Evolutionary conservation across 768 basidiomycete species (phyloP).

Genomic region (Termitomyces sp.): DNA sequence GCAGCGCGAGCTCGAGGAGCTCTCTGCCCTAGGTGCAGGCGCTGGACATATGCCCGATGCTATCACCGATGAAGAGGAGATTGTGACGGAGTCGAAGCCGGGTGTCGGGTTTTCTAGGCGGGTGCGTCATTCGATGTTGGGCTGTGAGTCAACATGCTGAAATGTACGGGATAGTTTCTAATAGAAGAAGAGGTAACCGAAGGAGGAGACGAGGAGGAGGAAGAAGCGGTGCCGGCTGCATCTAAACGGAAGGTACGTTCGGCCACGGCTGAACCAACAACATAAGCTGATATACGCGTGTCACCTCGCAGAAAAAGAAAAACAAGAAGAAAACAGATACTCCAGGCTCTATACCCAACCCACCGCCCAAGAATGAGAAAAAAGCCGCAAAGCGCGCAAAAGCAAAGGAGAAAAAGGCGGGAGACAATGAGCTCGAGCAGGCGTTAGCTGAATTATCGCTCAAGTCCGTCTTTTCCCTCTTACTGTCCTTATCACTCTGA

Average conservation of each 20-base stretch:
- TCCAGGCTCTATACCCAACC: conserved; percentile 10
- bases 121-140: background rate
- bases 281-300: no score
- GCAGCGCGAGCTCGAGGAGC: conserved; percentile 62
- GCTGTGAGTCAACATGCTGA: background rate
- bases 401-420: conserved; percentile 59
- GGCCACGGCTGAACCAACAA: background rate
- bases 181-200: conserved; percentile 22
- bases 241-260: conserved; percentile 31
- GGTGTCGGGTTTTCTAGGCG: conserved; percentile 25
- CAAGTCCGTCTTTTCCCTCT: conserved; percentile 41
- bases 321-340: conserved; percentile 26
- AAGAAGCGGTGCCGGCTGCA: conserved; percentile 23
- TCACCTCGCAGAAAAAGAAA: conserved; percentile 23
- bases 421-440: conserved; percentile 74
- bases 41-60: conserved; percentile 19
- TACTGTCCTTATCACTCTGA: background rate
- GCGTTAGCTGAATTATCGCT: conserved; percentile 80
- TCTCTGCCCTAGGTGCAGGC: conserved; percentile 42
- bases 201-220: conserved; percentile 25
- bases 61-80: conserved; percentile 34
- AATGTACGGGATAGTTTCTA: conserved; percentile 30
- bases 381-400: conserved; percentile 61
- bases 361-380: conserved; percentile 36
- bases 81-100: conserved; percentile 8